Percentiles rank a stretch among this genome's conserved stretches.
Evolutionary conservation across 2,329 filamentous ascomycete species (phyloP).

Genomic region (Exophiala lecanii-corni): DNA sequence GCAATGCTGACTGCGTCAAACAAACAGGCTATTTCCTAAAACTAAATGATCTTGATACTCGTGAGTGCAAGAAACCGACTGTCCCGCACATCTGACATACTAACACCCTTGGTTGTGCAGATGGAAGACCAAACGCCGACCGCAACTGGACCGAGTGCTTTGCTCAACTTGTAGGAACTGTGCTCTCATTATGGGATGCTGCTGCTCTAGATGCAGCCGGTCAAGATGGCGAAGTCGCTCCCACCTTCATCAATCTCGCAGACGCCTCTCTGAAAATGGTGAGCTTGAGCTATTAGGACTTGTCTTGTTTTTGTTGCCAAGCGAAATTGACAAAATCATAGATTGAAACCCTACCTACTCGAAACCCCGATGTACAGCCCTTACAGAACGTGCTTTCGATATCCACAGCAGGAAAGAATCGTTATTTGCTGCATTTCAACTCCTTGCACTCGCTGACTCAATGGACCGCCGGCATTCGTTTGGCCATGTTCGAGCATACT

Average conservation of each 20-base stretch:
- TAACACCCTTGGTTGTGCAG: slow-evolving; percentile 54
- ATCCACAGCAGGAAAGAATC: slow-evolving; percentile 90
- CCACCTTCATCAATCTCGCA: slow-evolving; percentile 92
- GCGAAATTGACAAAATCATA: slow-evolving; percentile 37
- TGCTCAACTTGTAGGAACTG: slow-evolving; percentile 90
- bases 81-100: no score
- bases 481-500: slow-evolving; percentile 91
- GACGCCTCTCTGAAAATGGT: slow-evolving; percentile 99
- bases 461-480: slow-evolving; percentile 90
- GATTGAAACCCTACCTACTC: slow-evolving; percentile 86
- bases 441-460: slow-evolving; percentile 88
- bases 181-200: slow-evolving; percentile 93
- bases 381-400: slow-evolving; percentile 93
- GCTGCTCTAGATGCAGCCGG: slow-evolving; percentile 83
- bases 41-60: slow-evolving; percentile 85
- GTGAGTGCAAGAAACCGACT: slow-evolving; percentile 57
- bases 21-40: slow-evolving; percentile 82
- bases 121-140: slow-evolving; percentile 79
- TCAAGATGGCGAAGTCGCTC: slow-evolving; percentile 76
- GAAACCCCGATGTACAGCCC: slow-evolving; percentile 68
- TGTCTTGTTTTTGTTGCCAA: no score
- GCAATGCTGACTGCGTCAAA: no score
- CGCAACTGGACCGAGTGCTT: slow-evolving; percentile 95
- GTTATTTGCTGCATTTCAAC: slow-evolving; percentile 94
- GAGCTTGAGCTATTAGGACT: slow-evolving; percentile 28